Base-by-base conservation (phyloP, 768 basidiomycete species). In the Punctularia strigosozonata region DNA sequence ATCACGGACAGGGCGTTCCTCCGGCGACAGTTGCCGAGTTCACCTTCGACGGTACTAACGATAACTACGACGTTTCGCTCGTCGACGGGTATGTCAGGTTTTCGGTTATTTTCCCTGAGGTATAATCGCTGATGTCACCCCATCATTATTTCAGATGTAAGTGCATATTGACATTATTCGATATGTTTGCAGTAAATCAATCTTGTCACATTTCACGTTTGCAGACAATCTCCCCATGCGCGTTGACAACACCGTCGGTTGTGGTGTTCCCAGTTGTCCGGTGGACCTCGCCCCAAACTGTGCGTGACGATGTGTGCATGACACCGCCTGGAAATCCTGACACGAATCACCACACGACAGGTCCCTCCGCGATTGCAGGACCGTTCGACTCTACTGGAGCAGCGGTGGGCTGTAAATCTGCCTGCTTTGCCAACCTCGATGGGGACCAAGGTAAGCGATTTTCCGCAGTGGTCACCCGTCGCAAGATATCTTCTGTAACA, bases 11-110 rank as follows among this genome's bases (percentile, higher is more conserved):
- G 59, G 59, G 59, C 36, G 56, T 60, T 8, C 58, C 60, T 15
- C 61, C 59, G 2, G 59, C 54, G 10, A 55, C 57, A 6, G 43
- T 62, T 14, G 59, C 60, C n/a, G 59, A 60, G 49, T 63, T 58
- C 42, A 61, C 57, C 4, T 46, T 65, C 14, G 46, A 36, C 36
- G 47, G 50, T 4, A 33, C 17, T 20, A 36, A 28, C 2, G 62
- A 65, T 48, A 58, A 45, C 42, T 63, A 56, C 44, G 63, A 62
- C 37, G 53, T 58, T 31, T 57, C 55, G 24, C 44, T 59, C 15
- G 55, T 57, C 14, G 52, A 58, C 28, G 58, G 57, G 1, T 59
- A 52, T 42, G 25, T n/a, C n/a, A n/a, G n/a, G n/a, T n/a, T n/a
- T n/a, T n/a, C n/a, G n/a, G n/a, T n/a, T n/a, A n/a, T n/a, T n/a